These are phyloP conservation scores for Nymphaea thermarum DNA, from an alignment of 164 flowering plant species.

Conservation along the genomic window DNA sequence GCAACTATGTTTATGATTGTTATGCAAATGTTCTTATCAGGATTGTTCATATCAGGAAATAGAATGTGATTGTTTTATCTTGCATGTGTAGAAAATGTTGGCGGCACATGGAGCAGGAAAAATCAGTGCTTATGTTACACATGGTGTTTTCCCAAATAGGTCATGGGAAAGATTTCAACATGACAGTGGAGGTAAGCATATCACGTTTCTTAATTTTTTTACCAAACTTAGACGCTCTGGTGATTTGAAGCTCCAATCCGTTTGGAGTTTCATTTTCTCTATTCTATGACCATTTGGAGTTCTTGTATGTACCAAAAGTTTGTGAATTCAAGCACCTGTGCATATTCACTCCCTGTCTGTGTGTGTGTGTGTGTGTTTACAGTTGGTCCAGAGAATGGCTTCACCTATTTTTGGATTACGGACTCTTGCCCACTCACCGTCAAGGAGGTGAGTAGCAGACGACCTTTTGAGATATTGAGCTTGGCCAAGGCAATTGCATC, in stretches of 20 bases:
- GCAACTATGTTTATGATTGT: too few species aligned
- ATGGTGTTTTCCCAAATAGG: conserved; percentile 85
- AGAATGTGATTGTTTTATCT: too few species aligned
- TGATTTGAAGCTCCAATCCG: too few species aligned
- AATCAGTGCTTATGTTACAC: conserved; percentile 97
- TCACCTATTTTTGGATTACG: conserved; percentile 93
- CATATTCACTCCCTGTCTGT: too few species aligned
- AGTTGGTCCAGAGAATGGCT: conserved; percentile 60
- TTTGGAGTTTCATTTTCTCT: too few species aligned
- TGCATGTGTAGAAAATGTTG: conserved; percentile 55
- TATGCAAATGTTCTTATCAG: too few species aligned
- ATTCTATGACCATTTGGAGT: too few species aligned
- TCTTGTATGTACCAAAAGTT: too few species aligned
- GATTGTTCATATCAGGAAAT: too few species aligned
- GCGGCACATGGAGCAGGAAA: conserved; percentile 84
- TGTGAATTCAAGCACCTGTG: not conserved
- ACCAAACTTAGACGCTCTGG: not conserved
- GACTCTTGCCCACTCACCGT: conserved; percentile 91
- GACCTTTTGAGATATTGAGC: conserved; percentile 90
- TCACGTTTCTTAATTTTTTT: not conserved
- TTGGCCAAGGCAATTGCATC: conserved; percentile 76
- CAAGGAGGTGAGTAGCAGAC: conserved; percentile 47
- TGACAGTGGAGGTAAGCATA: conserved; percentile 50
- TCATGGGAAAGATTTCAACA: conserved; percentile 85
- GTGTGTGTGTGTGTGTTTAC: conserved; percentile 3